Percentiles rank a stretch among this genome's conserved stretches.
Conservation (phyloP, 305 asterid genomes). For the Fraxinus paxiana region DNA sequence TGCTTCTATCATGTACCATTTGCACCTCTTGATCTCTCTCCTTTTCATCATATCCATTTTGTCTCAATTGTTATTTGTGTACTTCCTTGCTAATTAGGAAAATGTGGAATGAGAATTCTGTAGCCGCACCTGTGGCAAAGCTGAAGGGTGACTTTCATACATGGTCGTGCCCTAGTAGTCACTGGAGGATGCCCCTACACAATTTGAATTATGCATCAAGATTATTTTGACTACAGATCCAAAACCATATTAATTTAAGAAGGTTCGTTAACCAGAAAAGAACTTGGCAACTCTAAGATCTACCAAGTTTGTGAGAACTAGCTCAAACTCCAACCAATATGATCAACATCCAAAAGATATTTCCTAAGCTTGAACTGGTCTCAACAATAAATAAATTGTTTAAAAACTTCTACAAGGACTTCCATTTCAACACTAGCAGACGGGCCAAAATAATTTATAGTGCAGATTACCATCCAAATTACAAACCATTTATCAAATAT, state of each 20-base stretch:
- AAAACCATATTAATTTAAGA: neutral
- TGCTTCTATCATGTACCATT: neutral
- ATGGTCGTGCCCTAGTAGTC: neutral
- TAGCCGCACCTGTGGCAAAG: neutral
- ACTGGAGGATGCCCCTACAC: neutral
- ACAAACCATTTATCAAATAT: neutral
- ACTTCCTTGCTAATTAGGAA: neutral
- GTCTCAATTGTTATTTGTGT: neutral
- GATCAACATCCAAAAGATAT: neutral
- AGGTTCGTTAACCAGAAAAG: neutral
- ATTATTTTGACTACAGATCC: neutral
- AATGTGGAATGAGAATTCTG: neutral
- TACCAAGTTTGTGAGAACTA: neutral
- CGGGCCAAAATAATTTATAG: neutral
- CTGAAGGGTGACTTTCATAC: neutral
- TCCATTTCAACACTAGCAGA: neutral
- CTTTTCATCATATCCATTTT: neutral
- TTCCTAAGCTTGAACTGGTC: neutral
- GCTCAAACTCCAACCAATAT: neutral
- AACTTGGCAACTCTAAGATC: neutral
- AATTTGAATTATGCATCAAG: neutral
- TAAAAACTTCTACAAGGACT: neutral
- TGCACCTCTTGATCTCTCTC: neutral
- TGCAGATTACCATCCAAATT: neutral
- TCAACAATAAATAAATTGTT: neutral